Evolutionary conservation across 768 basidiomycete species (phyloP).

Genomic region (Glaciozyma martinii): DNA sequence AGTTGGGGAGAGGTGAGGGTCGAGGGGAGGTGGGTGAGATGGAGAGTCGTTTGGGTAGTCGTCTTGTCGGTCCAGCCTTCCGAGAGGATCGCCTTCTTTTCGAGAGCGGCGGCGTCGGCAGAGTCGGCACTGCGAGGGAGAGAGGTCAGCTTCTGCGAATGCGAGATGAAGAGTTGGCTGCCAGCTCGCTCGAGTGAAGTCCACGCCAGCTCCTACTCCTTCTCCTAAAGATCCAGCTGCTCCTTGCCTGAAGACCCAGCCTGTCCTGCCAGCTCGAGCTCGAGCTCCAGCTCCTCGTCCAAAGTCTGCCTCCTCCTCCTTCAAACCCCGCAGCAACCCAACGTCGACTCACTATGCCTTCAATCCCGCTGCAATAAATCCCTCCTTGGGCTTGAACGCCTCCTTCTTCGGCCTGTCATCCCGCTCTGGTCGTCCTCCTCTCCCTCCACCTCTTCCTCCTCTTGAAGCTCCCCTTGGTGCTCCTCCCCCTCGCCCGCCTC

Average conservation of each 20-base stretch:
- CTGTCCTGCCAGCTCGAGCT: background rate
- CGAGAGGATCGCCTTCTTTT: background rate
- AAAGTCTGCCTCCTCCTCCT: background rate
- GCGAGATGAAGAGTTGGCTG: background rate
- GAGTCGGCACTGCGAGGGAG: slow-evolving; percentile 21
- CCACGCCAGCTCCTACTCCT: background rate
- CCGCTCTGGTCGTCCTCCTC: background rate
- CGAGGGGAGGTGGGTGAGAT: slow-evolving; percentile 87
- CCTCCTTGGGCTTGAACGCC: slow-evolving; percentile 29
- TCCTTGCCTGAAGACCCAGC: too few species aligned
- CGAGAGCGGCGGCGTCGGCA: slow-evolving; percentile 5
- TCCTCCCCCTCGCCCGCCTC: slow-evolving; percentile 7
- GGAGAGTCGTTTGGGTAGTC: slow-evolving; percentile 56
- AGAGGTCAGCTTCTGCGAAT: background rate
- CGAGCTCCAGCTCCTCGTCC: background rate
- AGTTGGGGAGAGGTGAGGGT: slow-evolving; percentile 82
- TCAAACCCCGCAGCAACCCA: background rate
- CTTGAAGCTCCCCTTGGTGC: background rate
- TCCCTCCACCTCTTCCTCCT: background rate
- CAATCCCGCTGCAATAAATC: slow-evolving; percentile 25
- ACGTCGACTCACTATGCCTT: slow-evolving; percentile 23
- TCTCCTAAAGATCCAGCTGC: too few species aligned
- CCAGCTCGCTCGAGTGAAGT: background rate
- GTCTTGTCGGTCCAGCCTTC: slow-evolving; percentile 8
- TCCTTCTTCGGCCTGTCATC: slow-evolving; percentile 25